Base-by-base conservation (phyloP, 345 rosid genomes). In the Hibiscus syriacus region DNA sequence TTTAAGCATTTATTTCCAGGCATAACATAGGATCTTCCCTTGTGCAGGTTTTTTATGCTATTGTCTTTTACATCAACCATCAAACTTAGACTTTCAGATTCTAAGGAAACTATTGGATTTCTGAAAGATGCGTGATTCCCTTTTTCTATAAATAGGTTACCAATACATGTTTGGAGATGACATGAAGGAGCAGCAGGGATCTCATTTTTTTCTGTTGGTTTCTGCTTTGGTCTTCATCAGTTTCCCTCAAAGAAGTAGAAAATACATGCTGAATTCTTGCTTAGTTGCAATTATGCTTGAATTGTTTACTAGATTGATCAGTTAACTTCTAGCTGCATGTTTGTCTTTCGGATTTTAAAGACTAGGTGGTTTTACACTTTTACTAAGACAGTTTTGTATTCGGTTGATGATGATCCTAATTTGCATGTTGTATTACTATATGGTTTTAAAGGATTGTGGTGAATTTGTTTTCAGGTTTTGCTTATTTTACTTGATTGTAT, bases 41-140 rank as follows among this genome's bases (percentile, higher is more conserved):
- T 71, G 10, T 52, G 57, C 80, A 81, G 78, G 78, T 56, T 62
- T 30, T 68, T 72, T 23, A 54, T 64, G 67, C 59, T 34, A 17
- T n/a, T n/a, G 36, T 55, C 30, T 23, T 12, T 25, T 5, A 41
- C 68, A 32, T 73, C 50, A 67, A 39, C 75, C 7, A 52, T 68
- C 63, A 63, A 57, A 50, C 5, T 62, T n/a, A n/a, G n/a, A 52
- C 25, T 52, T 71, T 48, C 26, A 14, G 36, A 63, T 63, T 36
- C 36, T 14, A 43, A 14, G 38, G 36, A 41, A 32, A 63, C 12
- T 41, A n/a, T 20, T 60, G 48, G 25, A 36, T n/a, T 62, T 13
- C 52, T 41, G 11, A 23, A 6, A 62, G 20, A 14, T 43, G 67
- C 26, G 22, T 63, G 34, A 63, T 63, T n/a, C n/a, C n/a, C n/a